Percentiles rank a stretch among this genome's conserved stretches.
phyloP scores from a whole-genome alignment of 768 basidiomycete genomes.

The Psilocybe sp. region DNA sequence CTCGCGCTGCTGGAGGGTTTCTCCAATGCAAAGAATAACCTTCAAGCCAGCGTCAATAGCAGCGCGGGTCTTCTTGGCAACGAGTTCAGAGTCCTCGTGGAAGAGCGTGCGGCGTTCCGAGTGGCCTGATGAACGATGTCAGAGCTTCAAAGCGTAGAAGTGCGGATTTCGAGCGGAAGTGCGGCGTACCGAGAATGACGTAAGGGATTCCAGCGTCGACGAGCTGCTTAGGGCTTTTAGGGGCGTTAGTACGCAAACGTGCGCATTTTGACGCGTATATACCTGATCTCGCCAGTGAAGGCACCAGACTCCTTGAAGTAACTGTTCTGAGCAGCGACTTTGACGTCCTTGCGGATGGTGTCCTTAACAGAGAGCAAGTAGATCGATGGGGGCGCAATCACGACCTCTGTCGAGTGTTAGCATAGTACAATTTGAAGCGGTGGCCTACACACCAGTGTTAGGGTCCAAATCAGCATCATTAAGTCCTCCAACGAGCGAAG shows the following conservation, averaged over 20 bases:
- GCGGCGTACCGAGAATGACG: constrained; percentile 77
- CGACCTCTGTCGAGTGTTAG: constrained; percentile 64
- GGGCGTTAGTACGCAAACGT: background rate
- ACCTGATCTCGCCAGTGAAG: constrained; percentile 97
- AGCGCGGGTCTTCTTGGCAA: constrained; percentile 85
- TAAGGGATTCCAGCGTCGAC: constrained; percentile 84
- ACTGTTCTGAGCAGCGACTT: constrained; percentile 90
- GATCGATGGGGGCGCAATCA: constrained; percentile 87
- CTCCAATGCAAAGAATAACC: constrained; percentile 96
- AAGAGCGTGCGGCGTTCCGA: constrained; percentile 95
- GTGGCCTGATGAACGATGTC: constrained; percentile 56
- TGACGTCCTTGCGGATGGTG: constrained; percentile 59
- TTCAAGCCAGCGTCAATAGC: constrained; percentile 73
- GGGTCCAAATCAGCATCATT: constrained; percentile 81
- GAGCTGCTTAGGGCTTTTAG: constrained; percentile 72
- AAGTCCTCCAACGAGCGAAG: constrained; percentile 61
- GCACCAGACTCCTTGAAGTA: constrained; percentile 84
- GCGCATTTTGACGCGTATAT: constrained; percentile 12
- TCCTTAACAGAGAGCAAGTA: constrained; percentile 78
- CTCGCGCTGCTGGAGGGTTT: constrained; percentile 89
- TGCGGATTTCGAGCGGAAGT: background rate
- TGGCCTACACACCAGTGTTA: constrained; percentile 57
- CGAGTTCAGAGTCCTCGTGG: constrained; percentile 78
- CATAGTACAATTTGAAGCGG: constrained; percentile 8
- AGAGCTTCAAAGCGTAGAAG: constrained; percentile 1